Evolutionary conservation across 345 rosid genomes (phyloP).

Genomic region (Gossypioides kirkii): DNA sequence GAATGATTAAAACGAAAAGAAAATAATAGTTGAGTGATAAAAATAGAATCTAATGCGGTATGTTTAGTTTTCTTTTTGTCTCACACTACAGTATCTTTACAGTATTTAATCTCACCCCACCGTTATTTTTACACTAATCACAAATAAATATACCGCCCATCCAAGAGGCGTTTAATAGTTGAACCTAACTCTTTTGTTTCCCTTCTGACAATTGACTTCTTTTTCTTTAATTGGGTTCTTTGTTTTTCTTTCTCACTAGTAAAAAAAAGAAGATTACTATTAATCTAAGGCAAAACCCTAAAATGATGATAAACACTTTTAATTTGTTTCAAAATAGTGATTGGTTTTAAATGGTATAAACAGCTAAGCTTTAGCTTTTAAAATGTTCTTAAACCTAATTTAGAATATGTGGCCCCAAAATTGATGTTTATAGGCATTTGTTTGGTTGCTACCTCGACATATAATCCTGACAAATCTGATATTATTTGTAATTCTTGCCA

Average conservation of each 20-base stretch:
- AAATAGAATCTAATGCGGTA: too few relatives aligned
- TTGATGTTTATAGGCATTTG: conserved; percentile 16
- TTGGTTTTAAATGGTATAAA: conserved; percentile 41
- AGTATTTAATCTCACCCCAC: too few relatives aligned
- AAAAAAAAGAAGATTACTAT: neutral
- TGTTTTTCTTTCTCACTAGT: neutral
- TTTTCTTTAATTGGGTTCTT: too few relatives aligned
- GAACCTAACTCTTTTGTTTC: too few relatives aligned
- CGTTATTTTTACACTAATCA: too few relatives aligned
- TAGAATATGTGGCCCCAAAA: conserved; percentile 20
- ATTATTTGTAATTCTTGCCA: conserved; percentile 17
- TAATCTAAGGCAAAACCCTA: conserved; percentile 23
- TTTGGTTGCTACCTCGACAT: conserved; percentile 34
- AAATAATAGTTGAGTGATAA: too few relatives aligned
- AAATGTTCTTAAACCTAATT: conserved; percentile 6
- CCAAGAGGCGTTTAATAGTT: too few relatives aligned
- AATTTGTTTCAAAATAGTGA: conserved; percentile 28
- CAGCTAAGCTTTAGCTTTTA: conserved; percentile 33
- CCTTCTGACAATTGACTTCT: too few relatives aligned
- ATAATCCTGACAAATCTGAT: conserved; percentile 24
- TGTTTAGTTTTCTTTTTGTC: too few relatives aligned
- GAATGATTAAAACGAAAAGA: too few relatives aligned
- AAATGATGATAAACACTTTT: conserved; percentile 30
- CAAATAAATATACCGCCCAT: too few relatives aligned
- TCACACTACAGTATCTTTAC: too few relatives aligned